Conservation (phyloP, 139 green algal species). For the Chlorella sp. region DNA sequence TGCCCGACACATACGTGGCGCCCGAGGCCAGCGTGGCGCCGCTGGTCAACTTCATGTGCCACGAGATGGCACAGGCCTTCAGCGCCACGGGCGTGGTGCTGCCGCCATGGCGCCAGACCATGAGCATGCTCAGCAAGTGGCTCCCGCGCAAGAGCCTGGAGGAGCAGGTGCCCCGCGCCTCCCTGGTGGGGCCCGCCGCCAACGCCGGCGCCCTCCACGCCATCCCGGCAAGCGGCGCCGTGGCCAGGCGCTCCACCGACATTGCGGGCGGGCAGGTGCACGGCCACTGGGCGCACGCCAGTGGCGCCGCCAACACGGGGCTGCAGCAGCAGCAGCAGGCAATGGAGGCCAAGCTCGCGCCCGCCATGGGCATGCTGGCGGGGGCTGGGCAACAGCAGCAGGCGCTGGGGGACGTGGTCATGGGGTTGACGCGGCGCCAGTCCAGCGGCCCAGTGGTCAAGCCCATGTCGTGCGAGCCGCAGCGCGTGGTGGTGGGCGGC, state of each 20-base stretch:
- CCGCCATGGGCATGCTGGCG: neutral
- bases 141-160: constrained; percentile 24
- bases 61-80: constrained; percentile 59
- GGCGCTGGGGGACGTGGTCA: too few species aligned
- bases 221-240: neutral
- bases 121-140: constrained; percentile 64
- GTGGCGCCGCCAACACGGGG: neutral
- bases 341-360: neutral
- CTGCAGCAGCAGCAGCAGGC: neutral
- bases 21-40: constrained; percentile 22
- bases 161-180: neutral
- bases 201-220: neutral
- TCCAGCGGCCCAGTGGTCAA: neutral
- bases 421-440: neutral
- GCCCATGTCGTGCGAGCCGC: constrained; percentile 1
- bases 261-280: neutral
- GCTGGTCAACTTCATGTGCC: constrained; percentile 25
- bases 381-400: neutral
- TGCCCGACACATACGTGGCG: constrained; percentile 42
- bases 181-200: neutral
- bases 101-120: constrained; percentile 56
- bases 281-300: neutral
- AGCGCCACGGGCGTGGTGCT: constrained; percentile 40
- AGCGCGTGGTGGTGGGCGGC: neutral
- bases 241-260: neutral